phyloP scores from a whole-genome alignment of 1,139 yeast genomes.

The Suhomyces bolitotheri region DNA sequence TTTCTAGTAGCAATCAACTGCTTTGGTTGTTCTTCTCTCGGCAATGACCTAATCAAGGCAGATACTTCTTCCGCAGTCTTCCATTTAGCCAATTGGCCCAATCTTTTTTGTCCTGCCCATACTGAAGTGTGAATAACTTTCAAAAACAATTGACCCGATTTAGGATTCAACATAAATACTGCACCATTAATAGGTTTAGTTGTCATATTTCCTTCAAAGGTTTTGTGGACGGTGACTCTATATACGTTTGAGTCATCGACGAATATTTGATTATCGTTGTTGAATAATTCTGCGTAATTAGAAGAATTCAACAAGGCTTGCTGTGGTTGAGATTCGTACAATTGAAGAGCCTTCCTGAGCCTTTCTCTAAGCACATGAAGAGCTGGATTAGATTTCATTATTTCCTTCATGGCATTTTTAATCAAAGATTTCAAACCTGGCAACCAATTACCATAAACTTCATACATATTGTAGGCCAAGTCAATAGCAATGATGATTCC shows the following conservation, averaged over 20 bases:
- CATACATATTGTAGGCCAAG: conserved; percentile 93
- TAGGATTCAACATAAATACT: conserved; percentile 84
- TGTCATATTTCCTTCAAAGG: conserved; percentile 89
- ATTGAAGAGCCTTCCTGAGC: conserved; percentile 87
- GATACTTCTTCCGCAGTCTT: conserved; percentile 98
- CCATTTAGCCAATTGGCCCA: conserved; percentile 96
- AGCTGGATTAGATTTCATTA: conserved; percentile 95
- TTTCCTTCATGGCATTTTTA: conserved; percentile 90
- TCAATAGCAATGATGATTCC: conserved; percentile 92
- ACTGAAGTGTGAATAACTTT: conserved; percentile 92
- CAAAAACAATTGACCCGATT: conserved; percentile 83
- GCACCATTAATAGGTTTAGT: conserved; percentile 96
- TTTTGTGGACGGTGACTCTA: conserved; percentile 88
- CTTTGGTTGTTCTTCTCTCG: conserved; percentile 92
- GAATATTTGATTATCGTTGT: conserved; percentile 77
- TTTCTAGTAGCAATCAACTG: conserved; percentile 88
- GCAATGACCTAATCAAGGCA: conserved; percentile 83
- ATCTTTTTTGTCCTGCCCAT: conserved; percentile 96
- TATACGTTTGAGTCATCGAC: conserved; percentile 94
- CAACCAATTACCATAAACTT: conserved; percentile 97
- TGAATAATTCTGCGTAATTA: conserved; percentile 88
- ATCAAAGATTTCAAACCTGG: conserved; percentile 88
- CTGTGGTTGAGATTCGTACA: conserved; percentile 91
- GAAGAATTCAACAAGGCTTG: conserved; percentile 88
- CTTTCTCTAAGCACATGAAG: conserved; percentile 89